Percentiles rank a stretch among this genome's conserved stretches.
These are phyloP conservation scores for Hibiscus syriacus DNA, from an alignment of 345 rosid genomes.

Conservation along the genomic window DNA sequence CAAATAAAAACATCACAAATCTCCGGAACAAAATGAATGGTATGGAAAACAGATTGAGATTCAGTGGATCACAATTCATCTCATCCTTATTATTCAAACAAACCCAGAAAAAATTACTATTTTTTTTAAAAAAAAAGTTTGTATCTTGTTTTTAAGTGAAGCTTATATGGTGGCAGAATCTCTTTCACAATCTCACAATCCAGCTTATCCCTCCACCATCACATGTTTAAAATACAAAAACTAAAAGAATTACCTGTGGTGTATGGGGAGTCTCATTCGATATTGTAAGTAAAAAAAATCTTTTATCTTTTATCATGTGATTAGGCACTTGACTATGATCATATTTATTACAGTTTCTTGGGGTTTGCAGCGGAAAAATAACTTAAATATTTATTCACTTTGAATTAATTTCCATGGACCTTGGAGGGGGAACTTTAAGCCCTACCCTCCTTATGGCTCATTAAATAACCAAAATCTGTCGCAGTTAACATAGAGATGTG, in stretches of 20 bases:
- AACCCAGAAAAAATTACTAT: background rate
- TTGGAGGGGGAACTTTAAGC: background rate
- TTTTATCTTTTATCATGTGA: too few species aligned
- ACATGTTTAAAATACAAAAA: background rate
- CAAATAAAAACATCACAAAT: conserved; percentile 13
- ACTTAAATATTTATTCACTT: too few species aligned
- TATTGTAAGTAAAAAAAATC: too few species aligned
- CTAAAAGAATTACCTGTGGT: too few species aligned
- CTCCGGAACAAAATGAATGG: conserved; percentile 27
- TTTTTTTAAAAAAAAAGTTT: background rate
- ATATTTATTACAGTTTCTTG: too few species aligned
- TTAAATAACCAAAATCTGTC: background rate
- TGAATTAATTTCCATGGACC: too few species aligned
- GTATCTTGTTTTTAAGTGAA: background rate
- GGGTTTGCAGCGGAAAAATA: too few species aligned
- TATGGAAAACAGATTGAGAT: conserved; percentile 55
- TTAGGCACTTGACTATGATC: too few species aligned
- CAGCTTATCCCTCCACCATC: conserved; percentile 34
- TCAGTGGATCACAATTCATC: conserved; percentile 52
- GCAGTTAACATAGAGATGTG: background rate
- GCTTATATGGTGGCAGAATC: conserved; percentile 43
- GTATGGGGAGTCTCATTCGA: too few species aligned
- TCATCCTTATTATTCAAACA: conserved; percentile 9
- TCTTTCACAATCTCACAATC: conserved; percentile 53
- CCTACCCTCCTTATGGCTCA: background rate